Conservation (phyloP, 768 basidiomycete genomes). For the Lactifluus subvellereus region DNA sequence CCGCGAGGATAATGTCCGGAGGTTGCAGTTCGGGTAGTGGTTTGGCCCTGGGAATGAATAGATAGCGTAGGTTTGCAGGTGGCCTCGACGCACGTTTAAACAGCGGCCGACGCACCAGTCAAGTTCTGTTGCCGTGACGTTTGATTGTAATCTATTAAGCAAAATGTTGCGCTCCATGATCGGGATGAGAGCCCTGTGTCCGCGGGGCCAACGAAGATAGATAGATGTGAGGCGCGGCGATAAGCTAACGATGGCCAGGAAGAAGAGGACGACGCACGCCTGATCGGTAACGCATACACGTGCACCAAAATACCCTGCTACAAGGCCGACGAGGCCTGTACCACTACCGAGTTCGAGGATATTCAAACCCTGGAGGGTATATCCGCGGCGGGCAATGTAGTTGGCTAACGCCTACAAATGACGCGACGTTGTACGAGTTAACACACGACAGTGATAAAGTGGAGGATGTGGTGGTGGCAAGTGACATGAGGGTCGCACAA, state of each 20-base stretch:
- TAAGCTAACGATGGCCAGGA: not conserved
- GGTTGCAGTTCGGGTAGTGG: conserved; percentile 40
- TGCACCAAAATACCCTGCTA: conserved; percentile 62
- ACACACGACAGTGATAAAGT: not conserved
- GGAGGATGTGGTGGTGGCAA: not conserved
- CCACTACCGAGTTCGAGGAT: conserved; percentile 87
- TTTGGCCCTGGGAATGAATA: conserved; percentile 50
- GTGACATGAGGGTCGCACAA: not conserved
- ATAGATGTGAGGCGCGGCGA: not conserved
- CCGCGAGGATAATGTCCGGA: conserved; percentile 74
- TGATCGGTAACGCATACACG: conserved; percentile 83
- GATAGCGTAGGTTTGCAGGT: too few species aligned
- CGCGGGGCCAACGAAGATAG: not conserved
- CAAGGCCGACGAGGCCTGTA: conserved; percentile 89
- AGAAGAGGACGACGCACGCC: conserved; percentile 49
- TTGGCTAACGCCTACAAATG: conserved; percentile 61
- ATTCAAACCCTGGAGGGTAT: conserved; percentile 46
- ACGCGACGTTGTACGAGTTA: not conserved
- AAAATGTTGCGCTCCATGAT: conserved; percentile 74
- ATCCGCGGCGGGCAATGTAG: conserved; percentile 59
- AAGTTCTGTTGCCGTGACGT: conserved; percentile 60
- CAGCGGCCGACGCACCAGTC: conserved; percentile 58
- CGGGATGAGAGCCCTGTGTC: conserved; percentile 58
- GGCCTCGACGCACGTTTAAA: not conserved
- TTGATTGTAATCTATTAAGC: conserved; percentile 53